These are phyloP conservation scores for Garcia nutans DNA, from an alignment of 345 rosid species.

Conservation along the genomic window DNA sequence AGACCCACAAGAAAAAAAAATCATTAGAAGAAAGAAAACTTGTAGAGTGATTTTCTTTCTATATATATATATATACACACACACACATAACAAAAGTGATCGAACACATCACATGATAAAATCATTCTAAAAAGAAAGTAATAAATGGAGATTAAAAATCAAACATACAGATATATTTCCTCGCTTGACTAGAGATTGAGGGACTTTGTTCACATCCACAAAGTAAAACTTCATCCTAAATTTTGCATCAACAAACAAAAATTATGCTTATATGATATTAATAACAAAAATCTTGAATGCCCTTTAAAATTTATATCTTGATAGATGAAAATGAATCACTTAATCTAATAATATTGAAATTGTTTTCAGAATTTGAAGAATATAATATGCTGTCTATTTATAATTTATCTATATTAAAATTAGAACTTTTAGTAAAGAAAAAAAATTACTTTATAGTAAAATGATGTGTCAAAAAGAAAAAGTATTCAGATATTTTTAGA, in stretches of 20 bases:
- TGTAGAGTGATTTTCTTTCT: background rate
- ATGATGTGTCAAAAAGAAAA: too few species aligned
- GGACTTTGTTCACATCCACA: slow-evolving; percentile 88
- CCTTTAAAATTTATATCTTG: too few species aligned
- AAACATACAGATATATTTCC: slow-evolving; percentile 72
- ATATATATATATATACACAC: too few species aligned
- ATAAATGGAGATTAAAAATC: background rate
- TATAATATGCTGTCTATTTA: too few species aligned
- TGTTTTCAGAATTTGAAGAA: too few species aligned
- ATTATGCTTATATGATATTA: too few species aligned
- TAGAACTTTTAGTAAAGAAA: background rate
- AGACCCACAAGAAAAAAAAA: background rate
- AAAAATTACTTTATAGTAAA: too few species aligned
- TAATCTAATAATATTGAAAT: too few species aligned
- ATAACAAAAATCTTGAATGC: too few species aligned
- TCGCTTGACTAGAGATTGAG: slow-evolving; percentile 73
- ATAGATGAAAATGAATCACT: too few species aligned
- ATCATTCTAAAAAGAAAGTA: background rate
- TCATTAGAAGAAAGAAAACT: background rate
- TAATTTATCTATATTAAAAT: background rate
- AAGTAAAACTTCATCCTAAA: slow-evolving; percentile 63
- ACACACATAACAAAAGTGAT: too few species aligned
- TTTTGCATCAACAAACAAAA: background rate
- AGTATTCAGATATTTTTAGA: background rate
- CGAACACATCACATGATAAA: too few species aligned